A percentile compares a stretch with the other conserved stretches of the same genome.
These are phyloP conservation scores for Phaeosphaeriaceae sp. DNA, from an alignment of 2,329 filamentous ascomycete genomes.

Conservation along the genomic window DNA sequence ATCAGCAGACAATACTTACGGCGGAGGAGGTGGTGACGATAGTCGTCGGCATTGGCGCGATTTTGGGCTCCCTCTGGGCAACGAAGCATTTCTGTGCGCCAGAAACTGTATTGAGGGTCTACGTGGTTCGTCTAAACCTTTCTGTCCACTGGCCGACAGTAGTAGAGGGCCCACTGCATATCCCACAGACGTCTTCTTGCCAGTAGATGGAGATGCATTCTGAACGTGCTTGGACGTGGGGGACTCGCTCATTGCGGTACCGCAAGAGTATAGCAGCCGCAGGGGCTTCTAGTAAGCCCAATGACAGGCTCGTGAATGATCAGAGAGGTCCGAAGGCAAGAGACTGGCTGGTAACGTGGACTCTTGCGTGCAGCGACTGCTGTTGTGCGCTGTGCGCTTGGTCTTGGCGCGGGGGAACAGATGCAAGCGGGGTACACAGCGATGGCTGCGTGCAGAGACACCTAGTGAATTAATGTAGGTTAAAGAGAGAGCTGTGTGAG, in stretches of 20 bases:
- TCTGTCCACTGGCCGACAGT: conserved; percentile 24
- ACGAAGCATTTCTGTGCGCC: conserved; percentile 37
- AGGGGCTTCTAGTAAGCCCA: conserved; percentile 26
- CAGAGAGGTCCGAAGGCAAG: conserved; percentile 17
- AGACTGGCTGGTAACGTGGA: conserved; percentile 32
- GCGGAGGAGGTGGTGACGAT: conserved; percentile 50
- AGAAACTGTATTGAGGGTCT: conserved; percentile 50
- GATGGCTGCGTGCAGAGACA: not conserved
- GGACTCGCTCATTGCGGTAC: conserved; percentile 43
- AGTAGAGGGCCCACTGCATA: conserved; percentile 34
- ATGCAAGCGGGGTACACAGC: conserved; percentile 15
- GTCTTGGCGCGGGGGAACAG: conserved; percentile 40
- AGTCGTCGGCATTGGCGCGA: conserved; percentile 43
- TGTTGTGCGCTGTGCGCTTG: conserved; percentile 31
- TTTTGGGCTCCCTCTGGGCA: conserved; percentile 43
- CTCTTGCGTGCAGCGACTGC: conserved; percentile 32
- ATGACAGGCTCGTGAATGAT: conserved; percentile 25
- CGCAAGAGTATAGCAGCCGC: conserved; percentile 19
- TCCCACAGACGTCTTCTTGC: conserved; percentile 24
- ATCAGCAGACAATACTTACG: conserved; percentile 41
- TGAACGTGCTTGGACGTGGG: conserved; percentile 38
- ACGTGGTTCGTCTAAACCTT: conserved; percentile 36
- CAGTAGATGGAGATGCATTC: conserved; percentile 34
- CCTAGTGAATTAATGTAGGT: not conserved
- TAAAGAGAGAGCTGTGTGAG: not conserved